Base-by-base conservation (phyloP, 1,139 yeast species). In the Hyphopichia buzzinii region DNA sequence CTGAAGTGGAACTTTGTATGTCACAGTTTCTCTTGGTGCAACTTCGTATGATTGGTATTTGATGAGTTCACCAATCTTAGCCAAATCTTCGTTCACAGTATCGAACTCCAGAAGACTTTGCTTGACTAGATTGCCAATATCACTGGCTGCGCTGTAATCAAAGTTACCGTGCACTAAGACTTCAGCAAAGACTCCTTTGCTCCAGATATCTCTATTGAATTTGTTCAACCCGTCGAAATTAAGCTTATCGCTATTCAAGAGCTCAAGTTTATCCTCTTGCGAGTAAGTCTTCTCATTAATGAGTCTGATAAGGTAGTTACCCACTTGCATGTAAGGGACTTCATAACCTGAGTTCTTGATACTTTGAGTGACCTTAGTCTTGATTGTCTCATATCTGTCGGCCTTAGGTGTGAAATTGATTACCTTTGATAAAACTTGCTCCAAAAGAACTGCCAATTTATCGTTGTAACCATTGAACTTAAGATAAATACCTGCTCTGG, bases 381-480 rank as follows among this genome's bases (percentile, higher is more conserved):
- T 85, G 30, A 84, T 62, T 4, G 83, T 70, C 15, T 77, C 75
- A 52, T 85, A 92, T 43, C 95, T 73, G 16, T 71, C 73, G 17
- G 63, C 63, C 26, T 64, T 64, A 2, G 88, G 81, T 26, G 67
- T 57, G 48, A 84, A 85, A 7, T 54, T 55, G 15, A 64, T 59
- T 33, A 89, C 52, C 17, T 76, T 76, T 12, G 66, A 62, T 34
- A 88, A 57, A 12, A 89, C 78, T 39, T 79, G 74, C 33, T 74
- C 74, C 29, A 88, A 61, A 35, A 90, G 68, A 7, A 74, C 74
- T 8, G 77, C 71, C 32, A 89, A 64, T 53, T 90, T 90, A 58
- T 92, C 92, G 49, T 85, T 87, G 59, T 84, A 92, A 1, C 98
- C 98, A 31, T 73, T 68, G 14, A 88, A 69, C 34, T 77, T 76